Evolutionary conservation across 345 rosid genomes (phyloP).

Genomic region (Lagerstroemia speciosa): DNA sequence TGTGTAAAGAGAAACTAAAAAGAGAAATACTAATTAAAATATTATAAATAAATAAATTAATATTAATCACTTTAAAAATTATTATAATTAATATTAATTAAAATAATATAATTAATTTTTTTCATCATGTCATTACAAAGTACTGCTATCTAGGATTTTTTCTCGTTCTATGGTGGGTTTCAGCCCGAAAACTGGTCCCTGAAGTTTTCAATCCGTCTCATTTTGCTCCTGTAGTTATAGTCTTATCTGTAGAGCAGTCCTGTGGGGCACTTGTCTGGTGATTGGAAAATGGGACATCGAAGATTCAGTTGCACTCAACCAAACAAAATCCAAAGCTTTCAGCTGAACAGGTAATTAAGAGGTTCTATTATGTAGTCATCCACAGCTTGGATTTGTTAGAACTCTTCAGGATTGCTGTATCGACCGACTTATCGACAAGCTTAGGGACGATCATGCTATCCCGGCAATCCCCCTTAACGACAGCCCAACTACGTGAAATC

Average conservation of each 20-base stretch:
- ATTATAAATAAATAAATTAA: no score
- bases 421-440: conserved; percentile 38
- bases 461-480: conserved; percentile 26
- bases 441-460: conserved; percentile 35
- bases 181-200: no score
- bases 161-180: no score
- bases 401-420: conserved; percentile 18
- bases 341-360: conserved; percentile 19
- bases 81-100: no score
- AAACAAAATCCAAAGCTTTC: conserved; percentile 16
- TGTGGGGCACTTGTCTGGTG: conserved; percentile 32
- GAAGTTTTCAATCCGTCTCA: background rate
- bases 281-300: conserved; percentile 24
- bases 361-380: background rate
- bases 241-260: conserved; percentile 2
- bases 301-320: conserved; percentile 13
- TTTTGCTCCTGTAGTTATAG: background rate
- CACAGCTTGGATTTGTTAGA: no score
- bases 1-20: no score
- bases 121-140: no score
- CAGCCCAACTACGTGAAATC: conserved; percentile 20
- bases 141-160: no score
- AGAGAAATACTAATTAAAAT: no score
- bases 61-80: no score
- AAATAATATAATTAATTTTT: no score